These are phyloP conservation scores for Periglandula ipomoeae DNA, from an alignment of 2,329 filamentous ascomycete genomes.

Conservation along the genomic window DNA sequence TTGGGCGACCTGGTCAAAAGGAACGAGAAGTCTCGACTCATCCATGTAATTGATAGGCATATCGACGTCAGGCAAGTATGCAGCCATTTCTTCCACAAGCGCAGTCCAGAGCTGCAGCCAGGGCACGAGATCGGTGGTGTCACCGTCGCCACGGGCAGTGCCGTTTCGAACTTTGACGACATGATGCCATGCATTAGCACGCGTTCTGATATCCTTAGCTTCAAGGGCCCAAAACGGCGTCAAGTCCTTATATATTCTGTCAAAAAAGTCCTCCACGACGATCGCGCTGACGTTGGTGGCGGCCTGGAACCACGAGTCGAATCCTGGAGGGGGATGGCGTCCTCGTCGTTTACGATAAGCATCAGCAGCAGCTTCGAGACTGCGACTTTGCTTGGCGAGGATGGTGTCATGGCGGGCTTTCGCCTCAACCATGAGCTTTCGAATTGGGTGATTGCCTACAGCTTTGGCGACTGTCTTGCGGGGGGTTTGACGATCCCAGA, in stretches of 20 bases:
- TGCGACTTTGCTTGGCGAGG: constrained; percentile 35
- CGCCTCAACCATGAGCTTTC: constrained; percentile 37
- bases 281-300: constrained; percentile 43
- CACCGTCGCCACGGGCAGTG: constrained; percentile 28
- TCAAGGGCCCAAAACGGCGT: constrained; percentile 51
- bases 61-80: constrained; percentile 52
- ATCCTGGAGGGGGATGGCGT: constrained; percentile 55
- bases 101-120: constrained; percentile 40
- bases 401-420: constrained; percentile 31
- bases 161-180: constrained; percentile 40
- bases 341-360: constrained; percentile 48
- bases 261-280: constrained; percentile 54
- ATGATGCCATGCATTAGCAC: constrained; percentile 34
- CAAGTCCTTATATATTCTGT: constrained; percentile 55
- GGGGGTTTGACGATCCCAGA: constrained; percentile 15
- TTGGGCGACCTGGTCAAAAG: constrained; percentile 45
- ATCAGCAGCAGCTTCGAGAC: constrained; percentile 41
- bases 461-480: constrained; percentile 13
- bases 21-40: constrained; percentile 52
- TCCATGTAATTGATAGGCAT: constrained; percentile 59
- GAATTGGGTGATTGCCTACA: constrained; percentile 37
- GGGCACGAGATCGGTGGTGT: constrained; percentile 29
- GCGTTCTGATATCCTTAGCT: constrained; percentile 25
- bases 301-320: constrained; percentile 49
- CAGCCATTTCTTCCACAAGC: constrained; percentile 41